Percentiles rank a stretch among this genome's conserved stretches.
phyloP scores from a whole-genome alignment of 495 filamentous ascomycete species.

The Collariella sp. region DNA sequence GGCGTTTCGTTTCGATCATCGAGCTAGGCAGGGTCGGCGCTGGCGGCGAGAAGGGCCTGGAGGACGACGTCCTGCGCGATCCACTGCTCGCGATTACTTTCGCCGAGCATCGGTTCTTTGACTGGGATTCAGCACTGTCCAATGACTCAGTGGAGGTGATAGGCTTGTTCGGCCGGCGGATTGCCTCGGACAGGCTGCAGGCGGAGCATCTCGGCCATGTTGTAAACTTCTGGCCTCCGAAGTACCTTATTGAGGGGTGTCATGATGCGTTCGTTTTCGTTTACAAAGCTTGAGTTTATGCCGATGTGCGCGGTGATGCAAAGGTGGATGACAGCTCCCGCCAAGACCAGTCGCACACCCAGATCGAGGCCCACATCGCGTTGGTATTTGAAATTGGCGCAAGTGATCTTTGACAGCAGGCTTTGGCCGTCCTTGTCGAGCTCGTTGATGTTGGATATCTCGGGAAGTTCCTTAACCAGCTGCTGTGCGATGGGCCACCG shows the following conservation, averaged over 20 bases:
- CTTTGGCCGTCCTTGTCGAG: not conserved
- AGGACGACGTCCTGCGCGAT: not conserved
- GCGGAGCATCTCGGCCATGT: not conserved
- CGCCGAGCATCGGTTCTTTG: too few relatives aligned
- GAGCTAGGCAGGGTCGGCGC: not conserved
- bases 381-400: not conserved
- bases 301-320: too few relatives aligned
- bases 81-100: too few relatives aligned
- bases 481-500: not conserved
- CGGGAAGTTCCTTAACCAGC: not conserved
- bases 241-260: not conserved
- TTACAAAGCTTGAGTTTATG: too few relatives aligned
- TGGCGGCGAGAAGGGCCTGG: slow-evolving; percentile 1
- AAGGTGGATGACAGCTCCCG: not conserved
- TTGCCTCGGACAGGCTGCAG: slow-evolving; percentile 5
- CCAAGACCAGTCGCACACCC: not conserved
- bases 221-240: not conserved
- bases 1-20: not conserved
- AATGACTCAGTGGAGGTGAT: slow-evolving; percentile 3
- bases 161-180: not conserved
- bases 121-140: too few relatives aligned
- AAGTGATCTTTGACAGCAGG: not conserved
- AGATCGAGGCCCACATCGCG: not conserved
- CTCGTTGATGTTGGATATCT: not conserved
- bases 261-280: not conserved